Evolutionary conservation across 768 basidiomycete species (phyloP).

Genomic region (Russula sp.): DNA sequence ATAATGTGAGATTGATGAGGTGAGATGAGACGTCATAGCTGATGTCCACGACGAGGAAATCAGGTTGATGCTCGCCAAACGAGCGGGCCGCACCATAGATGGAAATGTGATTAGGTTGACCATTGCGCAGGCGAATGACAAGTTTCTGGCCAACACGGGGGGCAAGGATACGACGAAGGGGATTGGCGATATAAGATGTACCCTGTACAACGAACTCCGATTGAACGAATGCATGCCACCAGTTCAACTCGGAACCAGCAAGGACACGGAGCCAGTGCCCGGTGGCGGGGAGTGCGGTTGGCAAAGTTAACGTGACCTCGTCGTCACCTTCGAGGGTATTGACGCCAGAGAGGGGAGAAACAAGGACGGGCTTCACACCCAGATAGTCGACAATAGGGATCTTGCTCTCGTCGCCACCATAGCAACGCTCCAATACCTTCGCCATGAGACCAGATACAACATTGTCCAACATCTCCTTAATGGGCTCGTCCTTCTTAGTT

Average conservation of each 20-base stretch:
- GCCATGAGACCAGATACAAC: conserved; percentile 72
- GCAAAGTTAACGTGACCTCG: conserved; percentile 44
- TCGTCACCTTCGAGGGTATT: conserved; percentile 36
- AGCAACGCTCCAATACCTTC: conserved; percentile 71
- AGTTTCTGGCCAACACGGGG: conserved; percentile 78
- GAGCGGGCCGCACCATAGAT: conserved; percentile 78
- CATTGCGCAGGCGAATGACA: conserved; percentile 43
- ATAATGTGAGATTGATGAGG: conserved; percentile 64
- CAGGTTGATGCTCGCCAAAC: conserved; percentile 57
- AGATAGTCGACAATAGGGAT: conserved; percentile 87
- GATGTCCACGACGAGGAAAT: conserved; percentile 82
- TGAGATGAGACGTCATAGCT: conserved; percentile 44
- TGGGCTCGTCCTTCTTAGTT: conserved; percentile 84
- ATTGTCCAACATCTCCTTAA: conserved; percentile 85
- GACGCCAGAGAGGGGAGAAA: conserved; percentile 39
- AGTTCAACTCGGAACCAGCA: conserved; percentile 73
- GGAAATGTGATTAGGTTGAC: conserved; percentile 48
- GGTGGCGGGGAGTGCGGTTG: conserved; percentile 46
- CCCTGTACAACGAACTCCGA: conserved; percentile 86
- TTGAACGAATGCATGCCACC: conserved; percentile 80
- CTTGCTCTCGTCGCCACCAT: conserved; percentile 62
- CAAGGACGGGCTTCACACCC: conserved; percentile 38
- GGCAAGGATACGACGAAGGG: conserved; percentile 75
- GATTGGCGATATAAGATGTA: conserved; percentile 78
- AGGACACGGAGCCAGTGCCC: conserved; percentile 78